Evolutionary conservation across 768 basidiomycete genomes (phyloP), one percentile per base, ranked within the genome.

Genomic region (Termitomyces sp.): DNA sequence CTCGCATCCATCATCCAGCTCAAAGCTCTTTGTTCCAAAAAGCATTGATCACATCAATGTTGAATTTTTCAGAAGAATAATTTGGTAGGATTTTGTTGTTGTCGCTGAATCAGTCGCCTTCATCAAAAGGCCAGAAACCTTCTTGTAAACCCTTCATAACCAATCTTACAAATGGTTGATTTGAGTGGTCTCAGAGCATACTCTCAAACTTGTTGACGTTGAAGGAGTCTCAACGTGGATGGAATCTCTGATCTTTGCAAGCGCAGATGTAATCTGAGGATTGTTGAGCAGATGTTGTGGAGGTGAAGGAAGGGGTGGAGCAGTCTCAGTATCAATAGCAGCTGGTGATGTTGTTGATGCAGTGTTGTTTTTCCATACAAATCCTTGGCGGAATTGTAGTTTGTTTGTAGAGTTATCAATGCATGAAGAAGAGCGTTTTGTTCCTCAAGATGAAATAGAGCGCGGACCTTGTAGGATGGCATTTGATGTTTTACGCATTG

Each of bases 201-300:
- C 18, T 14, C 35, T 68, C 58, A 38, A 73, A 62, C 0, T 48
- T 35, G 38, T 69, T 61, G 30, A 71, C 58, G 28, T 70, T 61
- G 47, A 70, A 67, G 69, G 70, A 0, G 66, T 73, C 0, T 67
- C 58, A 33, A 74, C 64, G 18, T n/a, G n/a, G n/a, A n/a, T n/a
- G n/a, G n/a, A n/a, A n/a, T n/a, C n/a, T n/a, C n/a, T n/a, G n/a
- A n/a, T n/a, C n/a, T n/a, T n/a, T n/a, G n/a, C n/a, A n/a, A n/a
- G n/a, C n/a, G n/a, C n/a, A n/a, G n/a, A n/a, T n/a, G n/a, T n/a
- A n/a, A n/a, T n/a, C n/a, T n/a, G n/a, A n/a, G n/a, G n/a, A 10
- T 32, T 33, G 0, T 22, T 4, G 4, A 45, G 3, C 0, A 26
- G 24, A 2, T 45, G 10, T 1, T 45, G 5, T 16, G 24, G 44